Evolutionary conservation across 2,329 filamentous ascomycete species (phyloP).

Genomic region (Aquanectria penicillioides): DNA sequence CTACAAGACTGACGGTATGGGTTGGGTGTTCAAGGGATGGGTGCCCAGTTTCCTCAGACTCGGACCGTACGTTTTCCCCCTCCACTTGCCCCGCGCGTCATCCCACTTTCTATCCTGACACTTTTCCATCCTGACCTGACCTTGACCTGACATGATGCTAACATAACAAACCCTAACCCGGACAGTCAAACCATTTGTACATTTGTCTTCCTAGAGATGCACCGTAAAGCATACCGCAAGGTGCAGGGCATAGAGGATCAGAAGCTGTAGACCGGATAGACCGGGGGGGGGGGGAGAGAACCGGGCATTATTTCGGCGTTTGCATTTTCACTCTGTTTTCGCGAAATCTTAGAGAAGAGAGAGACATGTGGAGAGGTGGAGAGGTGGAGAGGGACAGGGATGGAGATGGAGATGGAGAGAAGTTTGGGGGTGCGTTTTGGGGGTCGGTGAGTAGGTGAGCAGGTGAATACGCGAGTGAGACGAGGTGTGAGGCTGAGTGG

Average conservation of each 20-base stretch:
- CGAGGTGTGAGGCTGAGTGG: too few relatives aligned
- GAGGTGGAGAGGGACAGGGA: too few relatives aligned
- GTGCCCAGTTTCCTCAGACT: conserved; percentile 77
- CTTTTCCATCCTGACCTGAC: not conserved
- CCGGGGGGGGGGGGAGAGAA: conserved; percentile 14
- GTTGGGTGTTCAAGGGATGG: conserved; percentile 93
- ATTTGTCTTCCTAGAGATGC: conserved; percentile 86
- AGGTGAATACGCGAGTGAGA: too few relatives aligned
- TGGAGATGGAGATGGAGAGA: too few relatives aligned
- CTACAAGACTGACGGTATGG: conserved; percentile 74
- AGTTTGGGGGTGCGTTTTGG: too few relatives aligned
- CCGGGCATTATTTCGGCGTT: conserved; percentile 38
- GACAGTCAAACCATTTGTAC: conserved; percentile 83
- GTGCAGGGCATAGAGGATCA: conserved; percentile 52
- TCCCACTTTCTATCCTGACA: not conserved
- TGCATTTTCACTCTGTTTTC: conserved; percentile 29
- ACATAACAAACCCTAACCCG: too few relatives aligned
- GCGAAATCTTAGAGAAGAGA: conserved; percentile 15
- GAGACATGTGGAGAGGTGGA: too few relatives aligned
- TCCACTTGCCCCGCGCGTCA: too few relatives aligned
- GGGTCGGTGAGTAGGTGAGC: too few relatives aligned
- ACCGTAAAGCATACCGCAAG: conserved; percentile 79
- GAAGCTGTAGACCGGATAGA: conserved; percentile 41
- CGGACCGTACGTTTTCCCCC: conserved; percentile 63
- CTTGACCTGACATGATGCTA: conserved; percentile 25